Base-by-base conservation (phyloP, 208 protist genomes). In the Naegleria gruberi region DNA sequence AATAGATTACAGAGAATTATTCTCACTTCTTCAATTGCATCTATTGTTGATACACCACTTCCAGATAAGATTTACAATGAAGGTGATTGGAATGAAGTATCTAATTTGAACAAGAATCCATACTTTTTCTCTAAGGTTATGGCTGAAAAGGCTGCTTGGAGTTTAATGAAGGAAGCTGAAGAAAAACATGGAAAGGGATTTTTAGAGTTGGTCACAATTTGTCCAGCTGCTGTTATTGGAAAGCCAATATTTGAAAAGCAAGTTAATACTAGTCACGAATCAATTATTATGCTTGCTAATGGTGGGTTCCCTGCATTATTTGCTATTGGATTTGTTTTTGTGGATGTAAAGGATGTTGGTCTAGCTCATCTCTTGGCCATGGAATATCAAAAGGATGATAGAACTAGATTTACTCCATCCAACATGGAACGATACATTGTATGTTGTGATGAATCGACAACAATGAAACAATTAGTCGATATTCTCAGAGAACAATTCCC, bases 381-480 rank as follows among this genome's bases (percentile, higher is more conserved):
- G 19, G 82, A 37, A 8, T 19, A 65, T 19, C 6, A 37, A 37
- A 77, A 37, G 30, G n/a, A 37, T 37, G 8, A 37, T n/a, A 77
- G 30, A 37, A 37, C 17, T 15, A 26, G 65, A 37, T 90, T 90
- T 90, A 12, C 2, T 85, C 84, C 84, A 12, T 57, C 84, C 1
- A 47, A 90, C 8, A 86, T 8, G 10, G 84, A 90, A 86, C 86
- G 45, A 73, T 73, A 34, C n/a, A 87, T 47, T 85, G 46, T 90
- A 15, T 30, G 30, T 37, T 87, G 84, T 51, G 47, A 4, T 42
- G 84, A 90, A 8, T 34, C 51, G 6, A 8, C 37, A 6, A 0
- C 51, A 23, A 47, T 82, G 84, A 34, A 6, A 8, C 7, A 77
- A 37, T 19, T 77, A 1, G 17, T 30, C 0, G 65, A 77, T 6